Evolutionary conservation across 2,329 filamentous ascomycete genomes (phyloP), one percentile per base, ranked within the genome.

Genomic region (Colletotrichum higginsianum): DNA sequence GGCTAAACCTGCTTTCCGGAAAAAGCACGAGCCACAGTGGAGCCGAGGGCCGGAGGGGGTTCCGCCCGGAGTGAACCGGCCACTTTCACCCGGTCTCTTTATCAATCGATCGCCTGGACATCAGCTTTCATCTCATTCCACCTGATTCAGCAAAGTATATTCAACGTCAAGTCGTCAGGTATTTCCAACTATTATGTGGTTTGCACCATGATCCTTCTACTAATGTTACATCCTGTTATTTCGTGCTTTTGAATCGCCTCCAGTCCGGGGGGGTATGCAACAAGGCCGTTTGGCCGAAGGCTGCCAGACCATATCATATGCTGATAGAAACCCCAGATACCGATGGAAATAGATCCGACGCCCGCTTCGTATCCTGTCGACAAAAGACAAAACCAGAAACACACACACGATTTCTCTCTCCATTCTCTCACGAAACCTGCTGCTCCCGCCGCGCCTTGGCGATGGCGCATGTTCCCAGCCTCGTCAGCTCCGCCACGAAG

Each of bases 401-500:
- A 30, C 30, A 30, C 30, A 30, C 30, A 30, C 30, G 30, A 8
- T 30, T 30, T 8, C 30, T 30, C 30, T 30, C 38, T 8, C 11
- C 4, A 2, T 12, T 26, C 5, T 40, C 3, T 57, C n/a, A 50
- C 7, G 16, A 21, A 12, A 26, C 18, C 23, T 58, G n/a, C 8
- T 55, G 12, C 23, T 63, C 65, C 6, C 52, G 26, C 30, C 47
- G 44, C n/a, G 65, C 68, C 53, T 71, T 71, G 3, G 46, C 52
- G 66, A 86, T 83, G 5, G 85, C 85, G 71, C 82, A 83, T 3
- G 79, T 80, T 0, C 81, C 83, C 3, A 87, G 78, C 13, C 82
- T 76, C n/a, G 80, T 80, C 9, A 87, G 72, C 72, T 87, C 86
- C 0, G 76, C 76, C 1, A 86, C 81, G 49, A 87, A 86, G 2